Evolutionary conservation across 495 filamentous ascomycete genomes (phyloP), one percentile per base, ranked within the genome.

Genomic region (Tuber aestivum): DNA sequence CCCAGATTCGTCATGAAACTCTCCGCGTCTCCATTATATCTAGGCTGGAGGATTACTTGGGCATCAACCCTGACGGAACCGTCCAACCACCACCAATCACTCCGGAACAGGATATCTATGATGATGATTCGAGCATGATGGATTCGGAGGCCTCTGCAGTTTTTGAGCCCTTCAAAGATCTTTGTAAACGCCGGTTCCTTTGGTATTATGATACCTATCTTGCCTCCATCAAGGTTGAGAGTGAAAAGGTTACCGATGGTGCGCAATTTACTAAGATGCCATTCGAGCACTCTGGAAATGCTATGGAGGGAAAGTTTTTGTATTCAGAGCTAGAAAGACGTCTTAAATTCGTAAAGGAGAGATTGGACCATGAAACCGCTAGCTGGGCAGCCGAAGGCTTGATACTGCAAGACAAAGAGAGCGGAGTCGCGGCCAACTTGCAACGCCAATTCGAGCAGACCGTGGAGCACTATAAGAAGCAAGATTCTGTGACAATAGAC

Each of bases 161-260:
- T 27, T 93, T 91, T 83, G 90, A 94, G 74, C 92, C 93, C 0
- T 98, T 98, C 86, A 90, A 89, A 74, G 96, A 99, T 79, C 85
- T 96, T 14, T 92, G 91, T 87, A 99, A 98, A 84, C 90, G 92
- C 69, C 90, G 94, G 0, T 97, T 98, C 83, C 84, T 99, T 23
- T 98, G 96, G 95, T 98, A 99, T 83, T 94, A 93, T 81, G 92
- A 96, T 69, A 91, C 90, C 20, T 99, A 98, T 83, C 85, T 94
- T 37, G 84, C 86, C 14, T 87, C 90, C 10, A 91, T 97, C 70
- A 86, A 89, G 20, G 86, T 89, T 68, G 91, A 88, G 14, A 88
- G 89, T 74, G 83, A 83, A 74, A 89, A 88, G 79, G 86, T 87
- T 71, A 88, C 86, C 70, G 88, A 91, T 70, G 88, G 88, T 21